Evolutionary conservation across 192 early-diverging fungal species (phyloP), one percentile per base, ranked within the genome.

Genomic region (Coemansia sp.): DNA sequence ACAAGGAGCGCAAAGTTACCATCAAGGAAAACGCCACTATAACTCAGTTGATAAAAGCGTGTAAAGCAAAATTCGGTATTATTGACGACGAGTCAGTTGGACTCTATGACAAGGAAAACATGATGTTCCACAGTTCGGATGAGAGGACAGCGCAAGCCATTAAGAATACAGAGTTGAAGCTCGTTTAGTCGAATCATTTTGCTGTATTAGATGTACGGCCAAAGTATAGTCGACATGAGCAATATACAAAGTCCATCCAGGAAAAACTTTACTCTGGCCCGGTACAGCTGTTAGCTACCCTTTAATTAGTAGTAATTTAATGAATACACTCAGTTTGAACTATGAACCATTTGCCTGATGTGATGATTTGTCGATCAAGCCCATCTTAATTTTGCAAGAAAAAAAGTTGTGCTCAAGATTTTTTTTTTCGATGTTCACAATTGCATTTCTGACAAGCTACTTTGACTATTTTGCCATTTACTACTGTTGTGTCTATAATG

Each of bases 401-500:
- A 33, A 60, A 63, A 4, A 27, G 31, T 31, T 52, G 15, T 27
- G 65, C 27, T 49, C 44, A 63, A 50, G 18, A 47, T 69, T 69
- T 69, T 61, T 41, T 57, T 65, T 16, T 9, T 15, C 16, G 36
- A 38, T 1, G 9, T 38, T 36, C 34, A 43, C 41, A 11, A 43
- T 16, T 43, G 41, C 13, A 53, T n/a, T 27, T 20, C 50, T 20
- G 2, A 11, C 18, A 0, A 27, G 6, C 24, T 22, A 20, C 6
- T 27, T 27, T 27, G 27, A 27, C 27, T 27, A 1, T 49, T 60
- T 11, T 11, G 27, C 43, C 33, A 22, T 47, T 24, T 39, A 5
- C 10, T 20, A 27, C 22, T 38, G 15, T 47, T 50, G 49, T 40
- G n/a, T 12, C n/a, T 24, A 46, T 8, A 29, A 75, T 75, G 73